A percentile compares a stretch with the other conserved stretches of the same genome.
phyloP scores from a whole-genome alignment of 2,329 filamentous ascomycete species.

The Nigrospora sphaerica region DNA sequence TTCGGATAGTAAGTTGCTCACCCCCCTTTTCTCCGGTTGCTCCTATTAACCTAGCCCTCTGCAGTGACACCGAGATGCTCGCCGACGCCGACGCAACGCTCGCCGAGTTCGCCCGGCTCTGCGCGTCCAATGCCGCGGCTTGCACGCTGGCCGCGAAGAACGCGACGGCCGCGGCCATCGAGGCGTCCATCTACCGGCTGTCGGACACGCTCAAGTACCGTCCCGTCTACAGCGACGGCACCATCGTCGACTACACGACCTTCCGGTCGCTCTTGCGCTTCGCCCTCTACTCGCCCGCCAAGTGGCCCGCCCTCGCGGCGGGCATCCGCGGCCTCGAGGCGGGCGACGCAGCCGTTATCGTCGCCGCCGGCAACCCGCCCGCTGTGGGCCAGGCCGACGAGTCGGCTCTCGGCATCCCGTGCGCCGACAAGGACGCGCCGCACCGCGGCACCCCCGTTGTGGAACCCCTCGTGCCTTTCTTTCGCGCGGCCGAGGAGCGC shows the following conservation, averaged over 20 bases:
- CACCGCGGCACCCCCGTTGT: not conserved
- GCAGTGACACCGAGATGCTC: constrained; percentile 17
- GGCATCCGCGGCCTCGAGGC: too few relatives aligned
- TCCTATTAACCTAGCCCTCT: not conserved
- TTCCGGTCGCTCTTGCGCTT: constrained; percentile 10
- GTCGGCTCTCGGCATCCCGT: constrained; percentile 10
- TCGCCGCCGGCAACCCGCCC: too few relatives aligned
- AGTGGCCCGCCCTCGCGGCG: constrained; percentile 9
- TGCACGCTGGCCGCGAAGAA: constrained; percentile 20
- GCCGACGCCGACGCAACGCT: constrained; percentile 20
- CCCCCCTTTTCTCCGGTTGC: not conserved
- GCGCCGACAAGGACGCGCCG: constrained; percentile 7
- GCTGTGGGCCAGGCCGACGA: not conserved
- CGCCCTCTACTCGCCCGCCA: constrained; percentile 11
- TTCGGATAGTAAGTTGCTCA: constrained; percentile 10
- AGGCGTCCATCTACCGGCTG: constrained; percentile 27
- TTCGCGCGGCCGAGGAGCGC: constrained; percentile 5
- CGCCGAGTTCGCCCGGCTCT: constrained; percentile 17
- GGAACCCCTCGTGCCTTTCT: not conserved
- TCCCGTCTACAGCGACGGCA: constrained; percentile 14
- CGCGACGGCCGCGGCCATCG: constrained; percentile 27
- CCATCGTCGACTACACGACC: constrained; percentile 15
- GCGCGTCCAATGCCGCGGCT: constrained; percentile 14
- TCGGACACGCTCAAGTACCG: constrained; percentile 18
- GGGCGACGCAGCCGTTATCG: too few relatives aligned